These are phyloP conservation scores for Metschnikowia hibisci DNA, from an alignment of 805 yeast genomes.

Conservation along the genomic window DNA sequence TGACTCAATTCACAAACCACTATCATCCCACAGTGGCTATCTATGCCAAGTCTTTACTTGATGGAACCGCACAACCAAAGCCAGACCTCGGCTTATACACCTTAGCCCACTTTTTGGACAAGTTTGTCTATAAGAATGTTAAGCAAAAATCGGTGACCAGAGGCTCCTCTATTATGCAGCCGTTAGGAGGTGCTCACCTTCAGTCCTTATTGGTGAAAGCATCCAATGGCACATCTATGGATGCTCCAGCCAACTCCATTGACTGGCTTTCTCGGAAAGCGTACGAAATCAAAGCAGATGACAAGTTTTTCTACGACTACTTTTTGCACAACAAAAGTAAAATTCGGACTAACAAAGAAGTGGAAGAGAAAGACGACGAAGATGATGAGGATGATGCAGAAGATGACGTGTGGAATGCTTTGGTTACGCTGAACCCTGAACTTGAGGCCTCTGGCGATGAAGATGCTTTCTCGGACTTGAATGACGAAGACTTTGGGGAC, in stretches of 20 bases:
- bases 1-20: constrained; percentile 67
- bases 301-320: constrained; percentile 81
- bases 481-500: constrained; percentile 41
- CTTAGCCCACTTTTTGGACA: constrained; percentile 84
- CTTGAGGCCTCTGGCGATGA: constrained; percentile 44
- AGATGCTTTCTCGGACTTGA: constrained; percentile 36
- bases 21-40: constrained; percentile 89
- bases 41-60: constrained; percentile 66
- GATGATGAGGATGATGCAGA: constrained; percentile 43
- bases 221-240: constrained; percentile 39
- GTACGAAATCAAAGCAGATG: constrained; percentile 76
- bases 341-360: constrained; percentile 20
- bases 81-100: constrained; percentile 92
- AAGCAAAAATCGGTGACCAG: constrained; percentile 69
- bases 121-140: constrained; percentile 92
- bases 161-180: constrained; percentile 97
- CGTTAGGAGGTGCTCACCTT: constrained; percentile 81
- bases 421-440: constrained; percentile 71
- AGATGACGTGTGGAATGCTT: constrained; percentile 75
- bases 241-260: constrained; percentile 76
- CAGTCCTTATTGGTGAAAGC: constrained; percentile 66
- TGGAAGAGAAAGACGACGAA: constrained; percentile 24
- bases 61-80: constrained; percentile 50
- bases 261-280: constrained; percentile 73
- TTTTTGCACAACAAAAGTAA: constrained; percentile 58